phyloP scores from a whole-genome alignment of 2,329 filamentous ascomycete genomes.

The Talaromyces islandicus region DNA sequence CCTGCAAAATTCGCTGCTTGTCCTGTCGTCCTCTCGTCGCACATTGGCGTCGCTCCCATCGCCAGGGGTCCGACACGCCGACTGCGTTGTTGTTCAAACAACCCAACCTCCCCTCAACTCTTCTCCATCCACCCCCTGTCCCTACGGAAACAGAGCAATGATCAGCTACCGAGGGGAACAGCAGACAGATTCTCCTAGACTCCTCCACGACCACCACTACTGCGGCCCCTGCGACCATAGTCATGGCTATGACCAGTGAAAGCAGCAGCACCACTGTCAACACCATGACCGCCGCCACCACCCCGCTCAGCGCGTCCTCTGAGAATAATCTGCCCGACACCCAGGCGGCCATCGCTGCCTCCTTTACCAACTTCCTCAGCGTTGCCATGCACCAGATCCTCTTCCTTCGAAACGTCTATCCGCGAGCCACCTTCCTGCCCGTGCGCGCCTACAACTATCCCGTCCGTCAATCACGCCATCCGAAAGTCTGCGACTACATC shows the following conservation, averaged over 20 bases:
- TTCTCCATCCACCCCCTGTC: slow-evolving; percentile 1
- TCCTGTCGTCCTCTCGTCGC: background rate
- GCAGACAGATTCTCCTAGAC: slow-evolving; percentile 34
- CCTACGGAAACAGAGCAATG: slow-evolving; percentile 36
- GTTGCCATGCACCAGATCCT: slow-evolving; percentile 81
- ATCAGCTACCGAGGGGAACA: slow-evolving; percentile 39
- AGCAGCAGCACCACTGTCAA: slow-evolving; percentile 29
- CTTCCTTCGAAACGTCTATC: slow-evolving; percentile 76
- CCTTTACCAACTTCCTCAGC: slow-evolving; percentile 74
- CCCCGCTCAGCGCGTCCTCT: slow-evolving; percentile 32
- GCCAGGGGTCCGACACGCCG: background rate
- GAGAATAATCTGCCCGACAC: slow-evolving; percentile 39
- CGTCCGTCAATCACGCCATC: slow-evolving; percentile 80
- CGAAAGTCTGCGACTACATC: slow-evolving; percentile 79
- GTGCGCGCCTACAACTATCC: slow-evolving; percentile 77
- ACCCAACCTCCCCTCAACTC: background rate
- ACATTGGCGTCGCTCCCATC: background rate
- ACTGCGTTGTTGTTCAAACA: background rate
- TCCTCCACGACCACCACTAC: slow-evolving; percentile 29
- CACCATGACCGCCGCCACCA: slow-evolving; percentile 23
- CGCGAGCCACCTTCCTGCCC: slow-evolving; percentile 67
- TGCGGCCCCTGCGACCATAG: slow-evolving; percentile 14
- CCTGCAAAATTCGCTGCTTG: background rate
- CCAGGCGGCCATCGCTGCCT: slow-evolving; percentile 56
- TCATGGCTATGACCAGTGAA: slow-evolving; percentile 27